Percentiles rank a stretch among this genome's conserved stretches.
phyloP scores from a whole-genome alignment of 805 yeast genomes.

The Lipomyces sp. region DNA sequence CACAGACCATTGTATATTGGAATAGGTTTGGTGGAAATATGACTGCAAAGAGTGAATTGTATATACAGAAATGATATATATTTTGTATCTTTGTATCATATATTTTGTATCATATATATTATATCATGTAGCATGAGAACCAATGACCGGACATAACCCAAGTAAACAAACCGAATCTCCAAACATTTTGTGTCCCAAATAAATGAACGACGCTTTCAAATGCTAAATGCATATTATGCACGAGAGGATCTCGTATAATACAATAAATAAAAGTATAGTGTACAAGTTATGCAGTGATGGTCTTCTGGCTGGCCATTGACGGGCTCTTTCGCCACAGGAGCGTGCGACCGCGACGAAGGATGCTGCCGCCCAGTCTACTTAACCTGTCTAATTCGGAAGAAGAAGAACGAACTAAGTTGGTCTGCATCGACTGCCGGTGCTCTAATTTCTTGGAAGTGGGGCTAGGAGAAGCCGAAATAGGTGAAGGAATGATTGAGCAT shows the following conservation, averaged over 20 bases:
- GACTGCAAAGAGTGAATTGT: too few relatives aligned
- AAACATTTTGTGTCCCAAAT: too few relatives aligned
- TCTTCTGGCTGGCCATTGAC: background rate
- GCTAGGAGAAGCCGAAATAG: background rate
- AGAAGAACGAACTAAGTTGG: background rate
- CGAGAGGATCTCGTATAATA: background rate
- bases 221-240: background rate
- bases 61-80: too few relatives aligned
- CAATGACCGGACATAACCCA: too few relatives aligned
- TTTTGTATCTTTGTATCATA: too few relatives aligned
- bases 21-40: too few relatives aligned
- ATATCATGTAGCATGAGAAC: too few relatives aligned
- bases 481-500: slow-evolving; percentile 6
- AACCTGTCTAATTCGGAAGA: background rate
- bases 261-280: background rate
- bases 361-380: slow-evolving; percentile 9
- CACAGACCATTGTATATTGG: too few relatives aligned
- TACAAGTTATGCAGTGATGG: background rate
- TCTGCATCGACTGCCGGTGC: background rate
- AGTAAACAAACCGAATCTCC: too few relatives aligned
- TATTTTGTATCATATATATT: too few relatives aligned
- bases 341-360: slow-evolving; percentile 17
- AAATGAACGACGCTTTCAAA: background rate
- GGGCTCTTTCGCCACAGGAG: slow-evolving; percentile 2
- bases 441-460: background rate